A percentile compares a stretch with the other conserved stretches of the same genome.
phyloP scores from a whole-genome alignment of 2,329 filamentous ascomycete genomes.

The Talaromyces sp. region DNA sequence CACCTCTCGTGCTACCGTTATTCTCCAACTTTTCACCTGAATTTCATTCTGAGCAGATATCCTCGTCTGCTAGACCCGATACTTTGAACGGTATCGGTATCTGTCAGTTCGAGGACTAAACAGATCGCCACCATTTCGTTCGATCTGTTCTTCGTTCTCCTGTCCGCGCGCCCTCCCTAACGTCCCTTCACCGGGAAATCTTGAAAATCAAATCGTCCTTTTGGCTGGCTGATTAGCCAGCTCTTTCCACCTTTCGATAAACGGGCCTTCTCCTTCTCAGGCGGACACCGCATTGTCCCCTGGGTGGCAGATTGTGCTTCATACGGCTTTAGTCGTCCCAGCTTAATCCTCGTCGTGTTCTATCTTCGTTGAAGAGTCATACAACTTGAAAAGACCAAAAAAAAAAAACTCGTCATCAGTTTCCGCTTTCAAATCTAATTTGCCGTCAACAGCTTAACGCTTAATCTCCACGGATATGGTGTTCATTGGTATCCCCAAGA shows the following conservation, averaged over 20 bases:
- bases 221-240: constrained; percentile 69
- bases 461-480: constrained; percentile 68
- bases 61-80: constrained; percentile 82
- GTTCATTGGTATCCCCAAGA: constrained; percentile 72
- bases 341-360: constrained; percentile 17
- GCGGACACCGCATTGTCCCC: constrained; percentile 92
- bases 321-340: constrained; percentile 46
- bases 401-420: not conserved
- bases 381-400: constrained; percentile 6
- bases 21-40: constrained; percentile 18
- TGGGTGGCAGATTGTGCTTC: constrained; percentile 97
- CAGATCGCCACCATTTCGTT: constrained; percentile 80
- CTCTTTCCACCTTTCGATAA: constrained; percentile 57
- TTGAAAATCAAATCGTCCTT: constrained; percentile 48
- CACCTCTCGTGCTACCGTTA: constrained; percentile 33
- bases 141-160: constrained; percentile 77
- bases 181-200: constrained; percentile 57
- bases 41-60: constrained; percentile 52
- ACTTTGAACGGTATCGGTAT: constrained; percentile 81
- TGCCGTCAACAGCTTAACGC: constrained; percentile 20
- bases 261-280: constrained; percentile 97
- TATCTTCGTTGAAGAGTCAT: constrained; percentile 12
- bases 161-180: constrained; percentile 90
- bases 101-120: constrained; percentile 63
- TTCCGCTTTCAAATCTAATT: constrained; percentile 29